Percentiles rank a stretch among this genome's conserved stretches.
These are phyloP conservation scores for Ulota crispa DNA, from an alignment of 225 moss, liverwort and hornwort genomes.

Conservation along the genomic window DNA sequence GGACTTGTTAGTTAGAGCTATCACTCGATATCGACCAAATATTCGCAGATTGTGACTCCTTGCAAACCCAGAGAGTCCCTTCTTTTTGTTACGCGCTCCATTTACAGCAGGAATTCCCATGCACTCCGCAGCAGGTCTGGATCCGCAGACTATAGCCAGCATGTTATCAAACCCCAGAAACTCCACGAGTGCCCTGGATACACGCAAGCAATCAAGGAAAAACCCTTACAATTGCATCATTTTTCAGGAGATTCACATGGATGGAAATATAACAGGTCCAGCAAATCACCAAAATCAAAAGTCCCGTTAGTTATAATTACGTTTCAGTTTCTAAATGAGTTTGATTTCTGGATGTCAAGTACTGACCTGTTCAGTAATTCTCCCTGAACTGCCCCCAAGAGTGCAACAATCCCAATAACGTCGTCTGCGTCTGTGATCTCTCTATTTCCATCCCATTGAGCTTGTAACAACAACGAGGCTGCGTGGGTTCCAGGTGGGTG, in stretches of 20 bases:
- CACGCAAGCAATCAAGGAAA: background rate
- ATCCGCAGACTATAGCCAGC: conserved; percentile 43
- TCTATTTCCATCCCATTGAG: conserved; percentile 1
- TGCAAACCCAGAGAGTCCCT: conserved; percentile 36
- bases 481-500: conserved; percentile 43
- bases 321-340: background rate
- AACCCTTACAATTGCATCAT: background rate
- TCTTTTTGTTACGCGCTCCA: conserved; percentile 3
- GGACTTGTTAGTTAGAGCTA: conserved; percentile 19
- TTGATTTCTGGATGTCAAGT: background rate
- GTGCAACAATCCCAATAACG: conserved; percentile 39
- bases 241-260: too few species aligned
- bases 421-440: conserved; percentile 12
- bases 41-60: conserved; percentile 24
- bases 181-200: conserved; percentile 43
- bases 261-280: too few species aligned
- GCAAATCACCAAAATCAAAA: too few species aligned
- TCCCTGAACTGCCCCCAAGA: conserved; percentile 27
- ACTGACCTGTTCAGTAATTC: conserved; percentile 31
- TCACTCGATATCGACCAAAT: conserved; percentile 37
- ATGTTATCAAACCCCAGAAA: conserved; percentile 37
- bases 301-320: background rate
- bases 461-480: conserved; percentile 36
- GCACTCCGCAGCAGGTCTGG: conserved; percentile 28
- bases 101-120: conserved; percentile 12